phyloP scores from a whole-genome alignment of 2,329 filamentous ascomycete genomes.

The Rhynchosporium graminicola region DNA sequence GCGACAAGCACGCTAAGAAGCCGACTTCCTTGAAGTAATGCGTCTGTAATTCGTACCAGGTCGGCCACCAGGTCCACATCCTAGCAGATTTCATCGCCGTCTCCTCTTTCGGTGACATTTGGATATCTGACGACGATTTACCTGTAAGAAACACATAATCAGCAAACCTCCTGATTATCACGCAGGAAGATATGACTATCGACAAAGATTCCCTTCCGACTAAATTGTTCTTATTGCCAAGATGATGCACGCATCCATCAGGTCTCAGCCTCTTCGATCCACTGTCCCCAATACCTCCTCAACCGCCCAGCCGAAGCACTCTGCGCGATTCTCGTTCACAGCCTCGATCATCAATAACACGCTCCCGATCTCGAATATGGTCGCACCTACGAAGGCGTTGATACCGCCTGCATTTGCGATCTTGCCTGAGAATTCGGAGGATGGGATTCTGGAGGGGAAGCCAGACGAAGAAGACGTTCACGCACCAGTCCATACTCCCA shows the following conservation, averaged over 20 bases:
- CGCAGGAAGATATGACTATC: constrained; percentile 22
- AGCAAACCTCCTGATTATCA: background rate
- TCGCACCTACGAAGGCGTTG: constrained; percentile 66
- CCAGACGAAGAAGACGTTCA: constrained; percentile 66
- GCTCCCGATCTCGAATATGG: constrained; percentile 65
- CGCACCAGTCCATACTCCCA: constrained; percentile 55
- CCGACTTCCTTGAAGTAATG: constrained; percentile 64
- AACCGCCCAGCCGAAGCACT: constrained; percentile 70
- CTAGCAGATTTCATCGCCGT: constrained; percentile 27
- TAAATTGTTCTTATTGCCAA: constrained; percentile 43
- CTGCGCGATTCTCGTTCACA: constrained; percentile 64
- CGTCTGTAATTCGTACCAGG: constrained; percentile 54
- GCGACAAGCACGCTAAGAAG: constrained; percentile 59
- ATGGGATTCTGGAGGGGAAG: constrained; percentile 56
- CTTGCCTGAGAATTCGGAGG: constrained; percentile 56
- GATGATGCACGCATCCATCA: constrained; percentile 45
- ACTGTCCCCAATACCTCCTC: constrained; percentile 47
- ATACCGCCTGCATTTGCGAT: constrained; percentile 57
- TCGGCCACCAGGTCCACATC: constrained; percentile 62
- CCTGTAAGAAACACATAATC: constrained; percentile 20
- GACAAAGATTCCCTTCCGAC: constrained; percentile 39
- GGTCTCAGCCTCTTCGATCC: constrained; percentile 29
- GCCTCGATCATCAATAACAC: constrained; percentile 66
- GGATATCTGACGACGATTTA: constrained; percentile 24
- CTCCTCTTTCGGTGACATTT: constrained; percentile 24